A percentile compares a stretch with the other conserved stretches of the same genome.
These are phyloP conservation scores for Taphrina populina DNA, from an alignment of 1,139 yeast species.

Conservation along the genomic window DNA sequence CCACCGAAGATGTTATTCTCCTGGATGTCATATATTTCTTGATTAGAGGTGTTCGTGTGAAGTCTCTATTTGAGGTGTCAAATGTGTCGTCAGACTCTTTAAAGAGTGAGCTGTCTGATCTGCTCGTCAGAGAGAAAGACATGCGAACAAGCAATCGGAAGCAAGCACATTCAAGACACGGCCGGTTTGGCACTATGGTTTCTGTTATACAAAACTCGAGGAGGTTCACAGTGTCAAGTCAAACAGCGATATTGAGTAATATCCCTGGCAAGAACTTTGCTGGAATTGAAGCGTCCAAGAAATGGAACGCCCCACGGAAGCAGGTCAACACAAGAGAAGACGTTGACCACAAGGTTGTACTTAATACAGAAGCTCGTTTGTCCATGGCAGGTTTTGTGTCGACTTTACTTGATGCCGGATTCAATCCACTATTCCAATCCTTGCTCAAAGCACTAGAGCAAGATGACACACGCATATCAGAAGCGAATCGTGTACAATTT, in stretches of 20 bases:
- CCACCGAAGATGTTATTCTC: conserved; percentile 61
- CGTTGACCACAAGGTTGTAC: conserved; percentile 39
- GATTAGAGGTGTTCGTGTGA: conserved; percentile 57
- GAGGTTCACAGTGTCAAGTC: conserved; percentile 73
- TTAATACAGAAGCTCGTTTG: conserved; percentile 46
- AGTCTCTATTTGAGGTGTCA: conserved; percentile 40
- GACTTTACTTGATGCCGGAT: conserved; percentile 70
- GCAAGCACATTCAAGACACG: conserved; percentile 61
- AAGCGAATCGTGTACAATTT: conserved; percentile 52
- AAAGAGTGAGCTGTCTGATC: conserved; percentile 49
- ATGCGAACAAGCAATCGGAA: conserved; percentile 47
- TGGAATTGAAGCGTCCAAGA: conserved; percentile 61
- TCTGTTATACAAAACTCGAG: conserved; percentile 63
- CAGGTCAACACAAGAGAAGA: conserved; percentile 38
- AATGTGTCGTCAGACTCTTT: conserved; percentile 11
- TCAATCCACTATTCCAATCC: conserved; percentile 61
- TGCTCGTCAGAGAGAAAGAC: conserved; percentile 60
- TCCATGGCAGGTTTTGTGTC: conserved; percentile 53
- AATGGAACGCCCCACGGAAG: conserved; percentile 54
- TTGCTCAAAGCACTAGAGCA: conserved; percentile 56
- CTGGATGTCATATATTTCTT: conserved; percentile 70
- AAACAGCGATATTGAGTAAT: conserved; percentile 41
- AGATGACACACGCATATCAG: conserved; percentile 46
- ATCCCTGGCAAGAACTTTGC: conserved; percentile 16
- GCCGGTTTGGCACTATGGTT: conserved; percentile 82